A percentile compares a stretch with the other conserved stretches of the same genome.
Conservation (phyloP, 2,329 filamentous ascomycete species). For the Trichoderma sp. region DNA sequence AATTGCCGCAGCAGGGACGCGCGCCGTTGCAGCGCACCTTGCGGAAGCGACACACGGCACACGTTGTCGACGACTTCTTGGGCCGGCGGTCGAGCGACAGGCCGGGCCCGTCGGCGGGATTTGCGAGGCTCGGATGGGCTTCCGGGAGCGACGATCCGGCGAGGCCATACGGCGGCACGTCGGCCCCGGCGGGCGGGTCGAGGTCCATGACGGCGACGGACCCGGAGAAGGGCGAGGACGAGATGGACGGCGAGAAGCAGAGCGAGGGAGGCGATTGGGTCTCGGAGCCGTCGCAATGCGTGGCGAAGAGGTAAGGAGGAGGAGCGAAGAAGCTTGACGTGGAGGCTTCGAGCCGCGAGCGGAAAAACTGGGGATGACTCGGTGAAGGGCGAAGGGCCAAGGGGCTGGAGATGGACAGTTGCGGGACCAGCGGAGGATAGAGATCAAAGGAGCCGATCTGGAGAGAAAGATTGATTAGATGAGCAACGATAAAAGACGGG, state of each 20-base stretch:
- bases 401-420: background rate
- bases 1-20: constrained; percentile 55
- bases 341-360: constrained; percentile 1
- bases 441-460: background rate
- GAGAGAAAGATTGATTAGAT: background rate
- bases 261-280: background rate
- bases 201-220: constrained; percentile 10
- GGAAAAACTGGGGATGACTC: constrained; percentile 14
- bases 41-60: constrained; percentile 53
- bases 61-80: constrained; percentile 49
- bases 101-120: constrained; percentile 12
- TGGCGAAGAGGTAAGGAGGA: background rate
- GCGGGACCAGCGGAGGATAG: background rate
- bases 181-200: constrained; percentile 10
- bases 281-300: background rate
- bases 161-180: constrained; percentile 7
- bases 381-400: background rate
- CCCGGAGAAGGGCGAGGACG: constrained; percentile 2
- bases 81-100: constrained; percentile 33
- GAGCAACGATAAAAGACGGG: background rate
- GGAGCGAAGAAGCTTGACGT: background rate
- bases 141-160: constrained; percentile 13
- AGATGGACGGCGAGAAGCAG: background rate
- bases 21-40: constrained; percentile 59
- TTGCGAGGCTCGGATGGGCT: background rate